Base-by-base conservation (phyloP, 352 stramenopile genomes). In the Globisporangium viniferum region DNA sequence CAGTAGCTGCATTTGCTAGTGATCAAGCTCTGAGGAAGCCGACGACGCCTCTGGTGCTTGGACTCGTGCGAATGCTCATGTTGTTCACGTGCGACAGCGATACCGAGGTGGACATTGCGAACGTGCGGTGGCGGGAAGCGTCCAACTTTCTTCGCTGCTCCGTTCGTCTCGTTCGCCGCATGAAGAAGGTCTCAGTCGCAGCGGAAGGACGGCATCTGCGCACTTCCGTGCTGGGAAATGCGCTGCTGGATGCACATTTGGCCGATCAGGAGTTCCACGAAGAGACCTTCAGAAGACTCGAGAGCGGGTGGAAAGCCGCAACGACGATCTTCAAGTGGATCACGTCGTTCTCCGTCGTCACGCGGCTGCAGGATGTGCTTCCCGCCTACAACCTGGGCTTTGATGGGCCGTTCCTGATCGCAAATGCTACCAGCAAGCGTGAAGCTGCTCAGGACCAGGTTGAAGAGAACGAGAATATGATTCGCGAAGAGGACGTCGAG, bases 11-110 rank as follows among this genome's bases (percentile, higher is more conserved):
- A 63, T 63, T 54, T 4, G 31, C 1, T 5, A 15, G 29, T 54
- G 20, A 12, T 63, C 2, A 76, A 74, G n/a, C 41, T 20, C 5
- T 65, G 2, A 53, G 59, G 10, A 70, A 70, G 10, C 59, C 73
- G 27, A 64, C 90, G 35, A 70, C 82, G 33, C 71, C 84, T 12
- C 71, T 92, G 18, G 82, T 93, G 2, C 75, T 95, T 5, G 86
- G 86, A 0, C 73, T 95, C 31, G 78, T 94, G 5, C 84, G 88
- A 20, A 53, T 95, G 18, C 60, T 95, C 8, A 90, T 91, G 73
- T 60, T 93, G 18, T 84, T 89, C 41, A 89, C 81, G 14, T 81
- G 76, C 36, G 77, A 93, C 59, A 54, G 59, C 3, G 81, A 91
- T 64, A 61, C 74, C 1, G 81, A 86, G 29, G 76, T 82, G 60